Conservation (phyloP, 208 protist genomes). For the Acanthamoeba culbertsoni region DNA sequence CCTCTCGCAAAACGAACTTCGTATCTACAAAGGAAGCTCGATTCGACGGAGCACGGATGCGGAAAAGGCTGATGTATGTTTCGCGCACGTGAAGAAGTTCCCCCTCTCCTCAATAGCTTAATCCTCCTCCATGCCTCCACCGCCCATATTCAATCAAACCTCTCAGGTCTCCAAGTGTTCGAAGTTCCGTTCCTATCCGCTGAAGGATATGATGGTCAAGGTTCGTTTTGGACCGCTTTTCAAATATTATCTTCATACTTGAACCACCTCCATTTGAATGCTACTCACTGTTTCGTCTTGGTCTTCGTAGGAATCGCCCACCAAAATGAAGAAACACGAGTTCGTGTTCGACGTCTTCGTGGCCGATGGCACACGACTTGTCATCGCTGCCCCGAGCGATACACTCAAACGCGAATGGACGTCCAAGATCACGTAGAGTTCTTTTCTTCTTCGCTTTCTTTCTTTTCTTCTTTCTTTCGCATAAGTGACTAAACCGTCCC, state of each 20-base stretch:
- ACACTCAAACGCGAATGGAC: background rate
- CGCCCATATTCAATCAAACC: background rate
- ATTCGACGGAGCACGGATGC: background rate
- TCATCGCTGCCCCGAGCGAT: background rate
- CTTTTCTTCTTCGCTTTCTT: background rate
- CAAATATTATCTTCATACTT: background rate
- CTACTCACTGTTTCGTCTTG: background rate
- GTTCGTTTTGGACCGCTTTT: background rate
- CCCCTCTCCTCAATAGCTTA: background rate
- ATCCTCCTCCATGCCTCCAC: background rate
- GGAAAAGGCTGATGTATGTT: too few relatives aligned
- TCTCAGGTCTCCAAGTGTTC: background rate
- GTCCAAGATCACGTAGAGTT: conserved; percentile 1
- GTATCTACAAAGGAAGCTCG: background rate
- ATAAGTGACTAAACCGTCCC: too few relatives aligned
- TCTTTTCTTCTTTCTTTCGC: background rate
- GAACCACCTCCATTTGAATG: background rate
- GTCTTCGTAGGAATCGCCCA: background rate
- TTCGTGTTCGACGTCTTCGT: conserved; percentile 8
- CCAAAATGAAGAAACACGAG: conserved; percentile 5
- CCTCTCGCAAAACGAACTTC: background rate
- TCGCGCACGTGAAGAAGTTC: too few relatives aligned
- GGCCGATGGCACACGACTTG: background rate
- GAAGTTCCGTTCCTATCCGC: background rate
- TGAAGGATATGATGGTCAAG: conserved; percentile 1